Conservation (phyloP, 2,329 filamentous ascomycete genomes). For the Arachnopeziza araneosa region DNA sequence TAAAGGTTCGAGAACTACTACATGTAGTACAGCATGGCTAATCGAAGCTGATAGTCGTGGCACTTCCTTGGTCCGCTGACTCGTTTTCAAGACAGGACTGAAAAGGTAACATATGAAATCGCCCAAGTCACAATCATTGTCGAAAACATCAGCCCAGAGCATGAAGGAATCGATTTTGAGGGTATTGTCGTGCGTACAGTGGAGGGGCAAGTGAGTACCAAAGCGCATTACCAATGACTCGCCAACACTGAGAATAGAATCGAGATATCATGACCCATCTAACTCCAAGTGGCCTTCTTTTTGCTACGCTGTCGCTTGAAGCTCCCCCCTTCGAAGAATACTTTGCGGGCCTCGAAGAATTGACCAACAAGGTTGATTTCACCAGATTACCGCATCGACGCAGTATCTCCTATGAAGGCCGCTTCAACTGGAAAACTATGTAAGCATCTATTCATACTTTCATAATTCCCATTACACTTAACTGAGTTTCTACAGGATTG, state of each 20-base stretch:
- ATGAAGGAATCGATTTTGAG: slow-evolving; percentile 20
- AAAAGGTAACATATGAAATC: slow-evolving; percentile 44
- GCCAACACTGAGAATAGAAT: slow-evolving; percentile 1
- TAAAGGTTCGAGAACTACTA: slow-evolving; percentile 33
- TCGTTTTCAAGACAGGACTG: slow-evolving; percentile 37
- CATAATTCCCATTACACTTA: not conserved
- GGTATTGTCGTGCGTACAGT: slow-evolving; percentile 35
- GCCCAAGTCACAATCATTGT: slow-evolving; percentile 40
- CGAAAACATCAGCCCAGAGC: slow-evolving; percentile 28
- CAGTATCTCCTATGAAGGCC: slow-evolving; percentile 49
- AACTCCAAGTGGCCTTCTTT: slow-evolving; percentile 47
- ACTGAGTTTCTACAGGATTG: slow-evolving; percentile 36
- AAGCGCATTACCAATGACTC: not conserved
- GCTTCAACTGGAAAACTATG: slow-evolving; percentile 57
- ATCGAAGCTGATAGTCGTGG: slow-evolving; percentile 37
- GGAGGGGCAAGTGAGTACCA: slow-evolving; percentile 15
- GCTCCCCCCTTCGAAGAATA: slow-evolving; percentile 46
- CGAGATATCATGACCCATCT: slow-evolving; percentile 31
- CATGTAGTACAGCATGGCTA: not conserved
- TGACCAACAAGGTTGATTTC: slow-evolving; percentile 47
- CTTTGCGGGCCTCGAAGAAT: slow-evolving; percentile 45
- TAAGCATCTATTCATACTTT: slow-evolving; percentile 18
- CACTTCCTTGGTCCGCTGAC: slow-evolving; percentile 48
- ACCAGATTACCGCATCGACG: slow-evolving; percentile 45
- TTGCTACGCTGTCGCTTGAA: slow-evolving; percentile 43